Evolutionary conservation across 1,284 basidiomycete genomes (phyloP).

Genomic region (Microbotryum violaceum): DNA sequence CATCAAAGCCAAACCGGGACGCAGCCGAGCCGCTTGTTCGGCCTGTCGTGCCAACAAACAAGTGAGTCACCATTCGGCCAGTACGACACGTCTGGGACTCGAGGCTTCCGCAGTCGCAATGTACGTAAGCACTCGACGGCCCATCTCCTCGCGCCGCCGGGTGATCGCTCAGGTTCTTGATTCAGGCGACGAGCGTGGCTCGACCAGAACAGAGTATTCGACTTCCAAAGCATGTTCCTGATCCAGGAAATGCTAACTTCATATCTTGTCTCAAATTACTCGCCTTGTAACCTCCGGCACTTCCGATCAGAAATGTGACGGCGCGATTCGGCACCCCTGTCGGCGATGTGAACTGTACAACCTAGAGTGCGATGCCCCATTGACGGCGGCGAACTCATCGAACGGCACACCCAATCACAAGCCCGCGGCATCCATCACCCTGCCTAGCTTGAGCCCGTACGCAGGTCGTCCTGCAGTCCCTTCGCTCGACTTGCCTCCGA

Average conservation of each 20-base stretch:
- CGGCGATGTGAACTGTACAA: slow-evolving; percentile 23
- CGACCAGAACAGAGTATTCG: too few relatives aligned
- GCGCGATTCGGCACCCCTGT: slow-evolving; percentile 4
- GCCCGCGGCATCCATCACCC: neutral
- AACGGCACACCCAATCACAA: neutral
- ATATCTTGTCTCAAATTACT: too few relatives aligned
- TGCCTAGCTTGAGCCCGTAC: neutral
- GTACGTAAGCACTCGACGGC: neutral
- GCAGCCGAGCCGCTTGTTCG: slow-evolving; percentile 1
- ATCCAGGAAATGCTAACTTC: too few relatives aligned
- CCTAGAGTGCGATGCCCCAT: slow-evolving; percentile 6
- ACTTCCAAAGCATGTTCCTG: too few relatives aligned
- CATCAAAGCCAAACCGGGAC: slow-evolving; percentile 2
- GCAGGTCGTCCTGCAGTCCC: neutral
- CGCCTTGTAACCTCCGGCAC: neutral
- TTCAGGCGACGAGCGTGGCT: too few relatives aligned
- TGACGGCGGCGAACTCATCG: neutral
- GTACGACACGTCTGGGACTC: neutral
- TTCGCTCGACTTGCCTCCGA: neutral
- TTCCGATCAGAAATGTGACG: slow-evolving; percentile 7
- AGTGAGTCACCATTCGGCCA: neutral
- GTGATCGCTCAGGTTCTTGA: neutral
- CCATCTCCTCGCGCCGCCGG: neutral
- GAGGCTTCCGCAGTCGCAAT: neutral
- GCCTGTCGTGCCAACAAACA: slow-evolving; percentile 3